Percentiles rank a stretch among this genome's conserved stretches.
These are phyloP conservation scores for Venustampulla echinocandica DNA, from an alignment of 495 filamentous ascomycete genomes.

Conservation along the genomic window DNA sequence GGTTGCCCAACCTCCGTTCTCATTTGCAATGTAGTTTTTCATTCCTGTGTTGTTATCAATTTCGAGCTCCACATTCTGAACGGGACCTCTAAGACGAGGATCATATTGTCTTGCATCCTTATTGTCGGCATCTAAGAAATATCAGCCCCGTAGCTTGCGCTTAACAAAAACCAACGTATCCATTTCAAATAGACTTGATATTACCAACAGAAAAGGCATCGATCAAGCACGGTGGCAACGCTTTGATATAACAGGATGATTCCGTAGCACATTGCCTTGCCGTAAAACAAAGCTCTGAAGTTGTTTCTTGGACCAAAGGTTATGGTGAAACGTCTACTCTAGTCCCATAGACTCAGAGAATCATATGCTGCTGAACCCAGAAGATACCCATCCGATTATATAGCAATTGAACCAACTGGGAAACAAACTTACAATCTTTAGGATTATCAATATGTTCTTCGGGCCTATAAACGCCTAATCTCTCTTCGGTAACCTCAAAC, in stretches of 20 bases:
- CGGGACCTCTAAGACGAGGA: slow-evolving; percentile 67
- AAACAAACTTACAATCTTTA: slow-evolving; percentile 28
- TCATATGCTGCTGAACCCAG: too few species aligned
- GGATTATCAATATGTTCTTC: slow-evolving; percentile 89
- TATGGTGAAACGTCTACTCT: too few species aligned
- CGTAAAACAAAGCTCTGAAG: too few species aligned
- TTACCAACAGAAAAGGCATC: too few species aligned
- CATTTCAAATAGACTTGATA: too few species aligned
- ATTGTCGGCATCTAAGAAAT: slow-evolving; percentile 58
- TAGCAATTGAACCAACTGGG: too few species aligned
- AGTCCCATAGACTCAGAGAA: too few species aligned
- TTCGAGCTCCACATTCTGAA: slow-evolving; percentile 66
- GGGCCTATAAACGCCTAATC: slow-evolving; percentile 80
- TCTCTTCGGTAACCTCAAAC: slow-evolving; percentile 83
- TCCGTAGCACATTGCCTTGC: too few species aligned
- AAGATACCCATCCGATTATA: too few species aligned
- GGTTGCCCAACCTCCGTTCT: slow-evolving; percentile 63
- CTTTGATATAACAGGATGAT: too few species aligned
- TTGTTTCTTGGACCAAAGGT: too few species aligned
- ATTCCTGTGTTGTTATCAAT: slow-evolving; percentile 81
- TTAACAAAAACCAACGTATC: neutral
- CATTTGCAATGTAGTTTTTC: slow-evolving; percentile 99
- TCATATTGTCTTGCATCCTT: slow-evolving; percentile 79
- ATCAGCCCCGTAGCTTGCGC: slow-evolving; percentile 24
- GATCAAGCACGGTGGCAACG: too few species aligned